Evolutionary conservation across 768 basidiomycete species (phyloP).

Genomic region (Suillus hirtellus): DNA sequence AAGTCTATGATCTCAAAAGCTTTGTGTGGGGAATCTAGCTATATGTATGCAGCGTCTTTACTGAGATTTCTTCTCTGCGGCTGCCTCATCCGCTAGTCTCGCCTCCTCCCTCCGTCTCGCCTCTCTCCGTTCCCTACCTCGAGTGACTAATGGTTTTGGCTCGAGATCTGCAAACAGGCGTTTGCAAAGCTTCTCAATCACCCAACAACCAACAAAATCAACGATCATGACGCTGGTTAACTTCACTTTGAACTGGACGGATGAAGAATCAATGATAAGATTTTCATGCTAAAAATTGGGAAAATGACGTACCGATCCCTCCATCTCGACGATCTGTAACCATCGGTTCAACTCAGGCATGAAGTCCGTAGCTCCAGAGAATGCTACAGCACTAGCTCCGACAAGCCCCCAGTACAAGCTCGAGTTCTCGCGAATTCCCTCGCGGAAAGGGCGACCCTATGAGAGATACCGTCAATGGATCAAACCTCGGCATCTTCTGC

Average conservation of each 20-base stretch:
- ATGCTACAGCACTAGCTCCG: conserved; percentile 87
- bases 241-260: conserved; percentile 73
- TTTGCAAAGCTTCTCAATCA: conserved; percentile 83
- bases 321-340: conserved; percentile 97
- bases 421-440: conserved; percentile 94
- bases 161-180: conserved; percentile 84
- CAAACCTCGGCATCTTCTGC: background rate
- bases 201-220: conserved; percentile 88
- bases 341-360: conserved; percentile 94
- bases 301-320: conserved; percentile 53
- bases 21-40: background rate
- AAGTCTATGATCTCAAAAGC: background rate
- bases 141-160: conserved; percentile 81
- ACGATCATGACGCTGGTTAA: conserved; percentile 80
- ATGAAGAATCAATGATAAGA: background rate
- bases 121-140: conserved; percentile 81
- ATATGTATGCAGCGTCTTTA: conserved; percentile 14
- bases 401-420: conserved; percentile 93
- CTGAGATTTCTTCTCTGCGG: conserved; percentile 39
- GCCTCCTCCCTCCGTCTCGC: conserved; percentile 49
- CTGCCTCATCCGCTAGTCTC: conserved; percentile 22
- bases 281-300: background rate
- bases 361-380: conserved; percentile 92
- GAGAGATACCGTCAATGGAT: background rate
- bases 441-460: conserved; percentile 94